Evolutionary conservation across 495 filamentous ascomycete genomes (phyloP).

Genomic region (Hapsidospora chrysogenum): DNA sequence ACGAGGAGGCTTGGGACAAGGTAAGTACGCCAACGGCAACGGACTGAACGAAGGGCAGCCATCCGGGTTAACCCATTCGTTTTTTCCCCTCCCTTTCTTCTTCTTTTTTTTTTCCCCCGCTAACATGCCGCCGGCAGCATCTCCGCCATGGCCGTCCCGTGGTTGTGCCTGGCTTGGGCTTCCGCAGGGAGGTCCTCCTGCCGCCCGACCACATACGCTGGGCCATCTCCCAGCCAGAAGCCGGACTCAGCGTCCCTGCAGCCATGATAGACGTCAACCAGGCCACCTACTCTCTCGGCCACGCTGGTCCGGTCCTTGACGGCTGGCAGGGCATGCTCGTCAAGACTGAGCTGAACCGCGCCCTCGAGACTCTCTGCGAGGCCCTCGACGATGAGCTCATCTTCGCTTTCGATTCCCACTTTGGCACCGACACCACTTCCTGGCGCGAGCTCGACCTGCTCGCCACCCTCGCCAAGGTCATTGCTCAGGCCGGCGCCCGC

Average conservation of each 20-base stretch:
- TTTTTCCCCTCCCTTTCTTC: slow-evolving; percentile 15
- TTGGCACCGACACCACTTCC: slow-evolving; percentile 5
- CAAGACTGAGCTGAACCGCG: slow-evolving; percentile 9
- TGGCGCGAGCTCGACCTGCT: slow-evolving; percentile 11
- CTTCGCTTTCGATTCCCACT: slow-evolving; percentile 7
- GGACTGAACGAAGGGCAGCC: too few species aligned
- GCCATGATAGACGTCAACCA: slow-evolving; percentile 7
- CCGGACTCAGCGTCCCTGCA: slow-evolving; percentile 3
- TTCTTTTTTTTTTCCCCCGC: too few species aligned
- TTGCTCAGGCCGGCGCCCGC: slow-evolving; percentile 17
- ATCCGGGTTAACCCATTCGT: too few species aligned
- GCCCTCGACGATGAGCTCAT: slow-evolving; percentile 9
- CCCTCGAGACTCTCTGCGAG: slow-evolving; percentile 6
- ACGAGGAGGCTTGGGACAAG: slow-evolving; percentile 13
- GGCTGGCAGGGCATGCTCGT: slow-evolving; percentile 7
- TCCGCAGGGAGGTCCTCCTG: slow-evolving; percentile 16
- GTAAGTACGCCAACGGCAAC: slow-evolving; percentile 2
- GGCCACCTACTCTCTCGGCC: slow-evolving; percentile 6
- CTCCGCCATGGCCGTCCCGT: too few species aligned
- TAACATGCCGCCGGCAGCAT: too few species aligned
- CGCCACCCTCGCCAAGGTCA: slow-evolving; percentile 13
- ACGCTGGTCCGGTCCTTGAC: slow-evolving; percentile 3
- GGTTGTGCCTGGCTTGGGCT: slow-evolving; percentile 15
- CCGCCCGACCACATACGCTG: slow-evolving; percentile 7
- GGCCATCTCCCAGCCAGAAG: slow-evolving; percentile 8